Conservation (phyloP, 2,329 filamentous ascomycete genomes). For the Verticillium nubilum region DNA sequence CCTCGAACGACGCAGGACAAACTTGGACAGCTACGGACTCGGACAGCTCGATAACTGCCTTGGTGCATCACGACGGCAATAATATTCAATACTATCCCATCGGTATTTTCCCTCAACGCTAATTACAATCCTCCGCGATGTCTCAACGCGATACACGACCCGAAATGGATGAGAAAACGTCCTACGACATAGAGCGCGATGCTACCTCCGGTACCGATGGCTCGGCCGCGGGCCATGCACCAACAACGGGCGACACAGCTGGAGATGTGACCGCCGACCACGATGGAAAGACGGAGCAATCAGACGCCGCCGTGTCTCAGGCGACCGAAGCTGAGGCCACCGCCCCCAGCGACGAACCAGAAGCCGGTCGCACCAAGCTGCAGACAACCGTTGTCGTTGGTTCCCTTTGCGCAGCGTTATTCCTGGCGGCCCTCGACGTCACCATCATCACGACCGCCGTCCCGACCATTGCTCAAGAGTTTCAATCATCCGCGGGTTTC, state of each 20-base stretch:
- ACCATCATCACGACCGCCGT: constrained; percentile 59
- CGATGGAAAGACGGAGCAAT: not conserved
- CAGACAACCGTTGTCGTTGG: constrained; percentile 21
- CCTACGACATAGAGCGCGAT: not conserved
- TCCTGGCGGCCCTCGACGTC: constrained; percentile 42
- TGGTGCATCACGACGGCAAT: not conserved
- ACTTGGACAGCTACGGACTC: no score
- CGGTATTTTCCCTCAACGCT: not conserved
- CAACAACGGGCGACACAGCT: not conserved
- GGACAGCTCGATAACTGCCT: not conserved
- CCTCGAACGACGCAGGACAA: not conserved
- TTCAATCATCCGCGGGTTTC: constrained; percentile 61
- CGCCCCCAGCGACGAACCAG: constrained; percentile 15
- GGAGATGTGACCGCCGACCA: not conserved
- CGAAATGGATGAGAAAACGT: not conserved
- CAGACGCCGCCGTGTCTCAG: not conserved
- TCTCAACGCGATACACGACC: not conserved
- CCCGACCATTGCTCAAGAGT: constrained; percentile 52
- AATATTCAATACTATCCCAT: not conserved
- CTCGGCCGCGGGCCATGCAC: not conserved
- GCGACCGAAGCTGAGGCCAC: not conserved
- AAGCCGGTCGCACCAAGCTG: constrained; percentile 28
- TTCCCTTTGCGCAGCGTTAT: constrained; percentile 21
- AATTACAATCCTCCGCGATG: not conserved
- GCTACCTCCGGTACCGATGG: not conserved